Evolutionary conservation across 2,329 filamentous ascomycete genomes (phyloP).

Genomic region (Zymoseptoria tritici): DNA sequence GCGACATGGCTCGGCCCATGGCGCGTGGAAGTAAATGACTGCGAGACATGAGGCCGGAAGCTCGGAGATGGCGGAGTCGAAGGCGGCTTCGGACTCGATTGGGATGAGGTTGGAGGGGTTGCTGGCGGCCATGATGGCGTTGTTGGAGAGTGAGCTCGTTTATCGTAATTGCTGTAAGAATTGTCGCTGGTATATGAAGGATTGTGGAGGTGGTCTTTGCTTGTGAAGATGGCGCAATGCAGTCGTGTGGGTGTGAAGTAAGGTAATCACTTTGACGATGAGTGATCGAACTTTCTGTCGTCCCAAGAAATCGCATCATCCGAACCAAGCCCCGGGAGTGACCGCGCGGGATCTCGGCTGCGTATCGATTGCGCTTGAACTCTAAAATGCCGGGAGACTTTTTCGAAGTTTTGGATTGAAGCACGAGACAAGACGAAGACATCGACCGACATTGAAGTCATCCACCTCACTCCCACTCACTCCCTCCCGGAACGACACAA

Average conservation of each 20-base stretch:
- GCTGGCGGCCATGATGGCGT: constrained; percentile 6
- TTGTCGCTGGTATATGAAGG: background rate
- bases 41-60: constrained; percentile 65
- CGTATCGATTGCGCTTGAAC: background rate
- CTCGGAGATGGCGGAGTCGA: constrained; percentile 59
- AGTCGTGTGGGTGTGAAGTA: background rate
- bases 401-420: background rate
- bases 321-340: background rate
- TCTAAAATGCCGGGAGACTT: background rate
- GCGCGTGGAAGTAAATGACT: constrained; percentile 88
- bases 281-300: background rate
- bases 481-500: background rate
- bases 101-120: constrained; percentile 55
- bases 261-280: background rate
- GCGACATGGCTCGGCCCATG: constrained; percentile 92
- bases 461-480: background rate
- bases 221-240: background rate
- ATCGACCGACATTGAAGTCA: too few relatives aligned
- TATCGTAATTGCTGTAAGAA: constrained; percentile 2
- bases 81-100: constrained; percentile 65
- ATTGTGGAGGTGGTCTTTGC: background rate
- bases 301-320: background rate
- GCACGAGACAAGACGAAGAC: background rate
- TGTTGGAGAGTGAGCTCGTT: constrained; percentile 2
- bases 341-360: background rate